Percentiles rank a stretch among this genome's conserved stretches.
Conservation (phyloP, 179 eudicot genomes). For the Spergularia azorica region DNA sequence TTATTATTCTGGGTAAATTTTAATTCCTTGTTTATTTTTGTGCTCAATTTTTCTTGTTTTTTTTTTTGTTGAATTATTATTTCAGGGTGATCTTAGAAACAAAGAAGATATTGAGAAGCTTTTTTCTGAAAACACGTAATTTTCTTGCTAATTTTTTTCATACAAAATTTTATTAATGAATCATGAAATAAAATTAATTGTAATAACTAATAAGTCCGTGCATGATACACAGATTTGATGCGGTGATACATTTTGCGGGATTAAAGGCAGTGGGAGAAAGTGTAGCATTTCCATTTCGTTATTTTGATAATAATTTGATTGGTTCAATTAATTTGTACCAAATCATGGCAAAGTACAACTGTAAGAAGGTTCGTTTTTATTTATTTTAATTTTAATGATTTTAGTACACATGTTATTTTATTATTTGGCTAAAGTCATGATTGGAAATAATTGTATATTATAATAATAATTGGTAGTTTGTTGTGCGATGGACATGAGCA, state of each 20-base stretch:
- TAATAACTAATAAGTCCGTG: neutral
- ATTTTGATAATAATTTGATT: slow-evolving; percentile 78
- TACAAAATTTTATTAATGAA: no score
- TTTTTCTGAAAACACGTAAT: slow-evolving; percentile 60
- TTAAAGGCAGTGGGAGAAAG: slow-evolving; percentile 93
- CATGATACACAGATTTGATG: slow-evolving; percentile 56
- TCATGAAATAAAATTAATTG: no score
- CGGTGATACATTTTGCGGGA: slow-evolving; percentile 96
- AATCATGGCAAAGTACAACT: slow-evolving; percentile 74
- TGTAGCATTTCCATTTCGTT: slow-evolving; percentile 66
- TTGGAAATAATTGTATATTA: no score
- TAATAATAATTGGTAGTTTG: neutral
- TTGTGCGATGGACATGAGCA: slow-evolving; percentile 6
- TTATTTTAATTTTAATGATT: no score
- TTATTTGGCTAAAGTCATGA: neutral
- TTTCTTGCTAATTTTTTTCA: no score
- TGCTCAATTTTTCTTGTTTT: neutral
- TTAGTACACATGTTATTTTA: neutral
- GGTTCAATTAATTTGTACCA: slow-evolving; percentile 82
- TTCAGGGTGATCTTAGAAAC: slow-evolving; percentile 88
- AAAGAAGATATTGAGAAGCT: slow-evolving; percentile 74
- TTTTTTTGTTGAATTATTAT: neutral
- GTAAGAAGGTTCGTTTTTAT: slow-evolving; percentile 68
- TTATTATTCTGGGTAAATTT: no score
- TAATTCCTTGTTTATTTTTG: no score